Percentiles rank a stretch among this genome's conserved stretches.
Conservation (phyloP, 75 land plant species). For the Picea glauca region DNA sequence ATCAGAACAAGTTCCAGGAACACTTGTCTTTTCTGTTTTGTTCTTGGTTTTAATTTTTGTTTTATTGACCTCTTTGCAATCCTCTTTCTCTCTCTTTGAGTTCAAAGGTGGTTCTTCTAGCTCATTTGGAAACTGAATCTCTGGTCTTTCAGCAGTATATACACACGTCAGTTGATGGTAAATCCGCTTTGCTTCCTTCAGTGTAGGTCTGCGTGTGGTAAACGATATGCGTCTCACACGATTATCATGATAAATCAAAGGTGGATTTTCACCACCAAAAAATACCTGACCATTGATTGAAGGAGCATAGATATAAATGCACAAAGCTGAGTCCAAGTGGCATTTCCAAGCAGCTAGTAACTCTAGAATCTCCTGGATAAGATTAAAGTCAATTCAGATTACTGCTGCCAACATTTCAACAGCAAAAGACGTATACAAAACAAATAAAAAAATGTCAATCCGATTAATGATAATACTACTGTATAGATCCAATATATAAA, state of each 20-base stretch:
- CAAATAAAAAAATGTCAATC: not conserved
- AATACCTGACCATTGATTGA: constrained; percentile 73
- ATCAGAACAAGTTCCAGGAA: constrained; percentile 12
- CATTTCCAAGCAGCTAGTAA: constrained; percentile 73
- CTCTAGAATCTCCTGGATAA: constrained; percentile 75
- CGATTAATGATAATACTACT: not conserved
- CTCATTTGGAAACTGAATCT: not conserved
- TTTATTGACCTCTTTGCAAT: not conserved
- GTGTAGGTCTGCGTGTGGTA: constrained; percentile 81
- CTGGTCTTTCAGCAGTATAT: constrained; percentile 24
- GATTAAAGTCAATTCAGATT: not conserved
- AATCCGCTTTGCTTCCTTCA: constrained; percentile 81
- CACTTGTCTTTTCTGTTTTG: constrained; percentile 12
- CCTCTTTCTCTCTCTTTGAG: not conserved
- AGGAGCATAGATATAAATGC: constrained; percentile 73
- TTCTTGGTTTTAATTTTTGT: constrained; percentile 7
- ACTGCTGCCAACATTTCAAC: not conserved
- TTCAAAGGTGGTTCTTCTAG: constrained; percentile 11
- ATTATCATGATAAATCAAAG: constrained; percentile 30
- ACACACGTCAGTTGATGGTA: constrained; percentile 54
- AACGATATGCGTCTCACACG: constrained; percentile 67
- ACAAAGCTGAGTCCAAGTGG: constrained; percentile 58
- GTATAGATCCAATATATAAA: not conserved
- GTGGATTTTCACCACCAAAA: constrained; percentile 70
- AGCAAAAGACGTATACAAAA: not conserved